phyloP scores from a whole-genome alignment of 257 asterid species.

The Ballota nigra region DNA sequence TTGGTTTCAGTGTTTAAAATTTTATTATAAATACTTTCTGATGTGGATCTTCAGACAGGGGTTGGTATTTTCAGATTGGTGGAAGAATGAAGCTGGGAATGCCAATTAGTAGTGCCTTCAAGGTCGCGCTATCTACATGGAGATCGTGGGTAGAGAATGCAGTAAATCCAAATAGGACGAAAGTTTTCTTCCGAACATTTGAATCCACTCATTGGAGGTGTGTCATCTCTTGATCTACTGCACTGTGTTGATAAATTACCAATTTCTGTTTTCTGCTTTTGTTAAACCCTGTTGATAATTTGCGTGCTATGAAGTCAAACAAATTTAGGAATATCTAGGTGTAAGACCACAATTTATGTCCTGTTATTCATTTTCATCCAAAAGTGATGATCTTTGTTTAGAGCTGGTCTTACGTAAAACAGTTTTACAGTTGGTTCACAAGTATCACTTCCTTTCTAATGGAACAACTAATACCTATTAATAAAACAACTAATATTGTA shows the following conservation, averaged over 20 bases:
- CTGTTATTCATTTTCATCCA: too few relatives aligned
- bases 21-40: constrained; percentile 33
- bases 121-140: constrained; percentile 74
- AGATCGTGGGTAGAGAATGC: constrained; percentile 67
- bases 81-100: constrained; percentile 85
- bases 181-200: constrained; percentile 76
- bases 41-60: constrained; percentile 80
- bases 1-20: background rate
- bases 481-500: too few relatives aligned
- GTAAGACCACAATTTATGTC: background rate
- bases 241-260: background rate
- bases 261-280: background rate
- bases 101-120: constrained; percentile 66
- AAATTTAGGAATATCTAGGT: background rate
- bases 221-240: constrained; percentile 17
- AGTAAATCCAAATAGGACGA: constrained; percentile 58
- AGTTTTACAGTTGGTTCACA: too few relatives aligned
- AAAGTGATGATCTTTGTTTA: too few relatives aligned
- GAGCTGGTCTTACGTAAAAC: too few relatives aligned
- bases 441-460: too few relatives aligned
- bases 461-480: too few relatives aligned
- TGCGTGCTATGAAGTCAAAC: background rate
- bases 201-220: constrained; percentile 96
- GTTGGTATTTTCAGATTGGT: constrained; percentile 86
- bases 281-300: background rate